Percentiles rank a stretch among this genome's conserved stretches.
phyloP scores from a whole-genome alignment of 352 stramenopile genomes.

The Phytophthora sojae region DNA sequence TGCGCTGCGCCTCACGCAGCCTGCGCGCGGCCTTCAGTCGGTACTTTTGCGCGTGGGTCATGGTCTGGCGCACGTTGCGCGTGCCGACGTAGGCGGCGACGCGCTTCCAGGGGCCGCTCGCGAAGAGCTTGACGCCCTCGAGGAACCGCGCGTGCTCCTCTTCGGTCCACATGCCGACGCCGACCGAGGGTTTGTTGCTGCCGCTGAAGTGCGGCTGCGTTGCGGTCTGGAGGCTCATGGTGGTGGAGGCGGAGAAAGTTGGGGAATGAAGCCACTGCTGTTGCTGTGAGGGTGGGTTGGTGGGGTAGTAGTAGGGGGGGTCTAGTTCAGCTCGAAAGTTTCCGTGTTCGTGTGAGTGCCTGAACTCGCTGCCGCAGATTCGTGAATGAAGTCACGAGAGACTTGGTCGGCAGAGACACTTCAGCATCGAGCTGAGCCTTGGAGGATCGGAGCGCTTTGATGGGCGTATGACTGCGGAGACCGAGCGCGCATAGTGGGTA shows the following conservation, averaged over 20 bases:
- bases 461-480: slow-evolving; percentile 41
- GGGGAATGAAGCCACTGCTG: slow-evolving; percentile 16
- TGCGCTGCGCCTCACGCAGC: slow-evolving; percentile 61
- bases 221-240: slow-evolving; percentile 33
- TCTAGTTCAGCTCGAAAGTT: slow-evolving; percentile 3
- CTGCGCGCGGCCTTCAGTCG: slow-evolving; percentile 67
- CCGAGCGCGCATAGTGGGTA: slow-evolving; percentile 32
- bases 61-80: slow-evolving; percentile 81
- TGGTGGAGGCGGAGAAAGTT: slow-evolving; percentile 18
- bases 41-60: slow-evolving; percentile 86
- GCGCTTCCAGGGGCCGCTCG: slow-evolving; percentile 75
- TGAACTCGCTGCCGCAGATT: slow-evolving; percentile 39
- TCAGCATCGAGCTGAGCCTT: slow-evolving; percentile 7
- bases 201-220: slow-evolving; percentile 16
- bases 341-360: slow-evolving; percentile 10
- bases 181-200: slow-evolving; percentile 30
- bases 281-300: background rate
- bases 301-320: background rate
- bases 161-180: slow-evolving; percentile 68
- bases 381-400: slow-evolving; percentile 34
- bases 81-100: slow-evolving; percentile 78
- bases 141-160: slow-evolving; percentile 81
- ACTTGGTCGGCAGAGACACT: slow-evolving; percentile 41
- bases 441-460: slow-evolving; percentile 12
- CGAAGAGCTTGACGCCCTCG: slow-evolving; percentile 78